These are phyloP conservation scores for Pythium insidiosum DNA, from an alignment of 352 stramenopile genomes.

Conservation along the genomic window DNA sequence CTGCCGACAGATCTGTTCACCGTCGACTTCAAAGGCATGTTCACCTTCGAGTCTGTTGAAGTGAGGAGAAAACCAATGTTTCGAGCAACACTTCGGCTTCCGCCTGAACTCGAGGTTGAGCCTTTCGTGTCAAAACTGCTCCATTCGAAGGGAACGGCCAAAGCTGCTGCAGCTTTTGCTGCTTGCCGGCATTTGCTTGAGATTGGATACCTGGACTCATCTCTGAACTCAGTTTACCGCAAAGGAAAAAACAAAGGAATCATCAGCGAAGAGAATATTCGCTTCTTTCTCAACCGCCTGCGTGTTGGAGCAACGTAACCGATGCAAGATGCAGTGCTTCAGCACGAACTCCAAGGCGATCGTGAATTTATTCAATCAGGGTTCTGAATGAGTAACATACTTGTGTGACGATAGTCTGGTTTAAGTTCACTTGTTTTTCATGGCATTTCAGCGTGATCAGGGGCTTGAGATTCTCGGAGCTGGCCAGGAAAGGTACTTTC, in stretches of 20 bases:
- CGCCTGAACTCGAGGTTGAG: conserved; percentile 34
- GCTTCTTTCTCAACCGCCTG: conserved; percentile 19
- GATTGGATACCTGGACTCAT: conserved; percentile 41
- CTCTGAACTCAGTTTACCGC: conserved; percentile 71
- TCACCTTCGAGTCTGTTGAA: conserved; percentile 26
- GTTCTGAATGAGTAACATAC: no score
- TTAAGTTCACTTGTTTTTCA: no score
- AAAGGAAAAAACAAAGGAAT: conserved; percentile 35
- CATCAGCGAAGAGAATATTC: conserved; percentile 34
- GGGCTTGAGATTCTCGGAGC: no score
- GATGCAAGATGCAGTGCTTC: no score
- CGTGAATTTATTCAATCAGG: no score
- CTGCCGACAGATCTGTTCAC: conserved; percentile 46
- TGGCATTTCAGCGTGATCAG: no score
- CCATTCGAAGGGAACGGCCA: conserved; percentile 46
- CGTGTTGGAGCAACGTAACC: no score
- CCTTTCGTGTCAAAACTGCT: conserved; percentile 37
- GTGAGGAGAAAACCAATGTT: conserved; percentile 23
- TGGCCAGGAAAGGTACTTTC: no score
- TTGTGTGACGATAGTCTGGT: no score
- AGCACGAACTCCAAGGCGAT: no score
- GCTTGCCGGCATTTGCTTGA: conserved; percentile 49
- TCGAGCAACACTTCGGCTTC: conserved; percentile 38
- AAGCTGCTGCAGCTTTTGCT: conserved; percentile 47
- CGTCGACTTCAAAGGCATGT: conserved; percentile 47